Percentiles rank a stretch among this genome's conserved stretches.
phyloP scores from a whole-genome alignment of 139 green algal species.

The Pseudopediastrum boryanum region DNA sequence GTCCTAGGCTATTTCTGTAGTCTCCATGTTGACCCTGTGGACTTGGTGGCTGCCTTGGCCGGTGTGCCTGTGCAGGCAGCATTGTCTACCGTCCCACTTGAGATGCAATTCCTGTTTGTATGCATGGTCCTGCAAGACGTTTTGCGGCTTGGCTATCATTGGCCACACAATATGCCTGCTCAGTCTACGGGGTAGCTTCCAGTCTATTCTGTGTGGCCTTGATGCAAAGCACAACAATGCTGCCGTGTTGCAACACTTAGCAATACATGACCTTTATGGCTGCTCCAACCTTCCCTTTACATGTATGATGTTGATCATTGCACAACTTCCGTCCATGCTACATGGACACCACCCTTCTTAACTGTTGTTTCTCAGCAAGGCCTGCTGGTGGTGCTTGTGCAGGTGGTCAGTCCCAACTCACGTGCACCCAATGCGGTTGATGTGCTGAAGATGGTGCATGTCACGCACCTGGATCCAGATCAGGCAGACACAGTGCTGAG shows the following conservation, averaged over 20 bases:
- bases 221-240: too few relatives aligned
- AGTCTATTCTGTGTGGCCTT: too few relatives aligned
- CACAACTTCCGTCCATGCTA: neutral
- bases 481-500: slow-evolving; percentile 34
- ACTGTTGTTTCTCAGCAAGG: neutral
- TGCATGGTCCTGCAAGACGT: too few relatives aligned
- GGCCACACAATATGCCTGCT: too few relatives aligned
- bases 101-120: too few relatives aligned
- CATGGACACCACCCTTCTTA: neutral
- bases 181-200: too few relatives aligned
- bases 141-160: too few relatives aligned
- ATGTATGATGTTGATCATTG: neutral
- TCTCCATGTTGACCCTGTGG: too few relatives aligned
- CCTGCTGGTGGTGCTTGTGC: neutral
- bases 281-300: neutral
- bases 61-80: too few relatives aligned
- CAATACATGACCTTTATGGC: neutral
- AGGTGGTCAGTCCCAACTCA: neutral
- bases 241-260: neutral
- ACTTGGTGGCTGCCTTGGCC: too few relatives aligned
- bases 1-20: too few relatives aligned
- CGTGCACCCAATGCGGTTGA: slow-evolving; percentile 26
- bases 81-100: too few relatives aligned
- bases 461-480: slow-evolving; percentile 26
- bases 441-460: slow-evolving; percentile 15